phyloP scores from a whole-genome alignment of 192 early-diverging fungal species.

The Rhizoclosmatium sp. region DNA sequence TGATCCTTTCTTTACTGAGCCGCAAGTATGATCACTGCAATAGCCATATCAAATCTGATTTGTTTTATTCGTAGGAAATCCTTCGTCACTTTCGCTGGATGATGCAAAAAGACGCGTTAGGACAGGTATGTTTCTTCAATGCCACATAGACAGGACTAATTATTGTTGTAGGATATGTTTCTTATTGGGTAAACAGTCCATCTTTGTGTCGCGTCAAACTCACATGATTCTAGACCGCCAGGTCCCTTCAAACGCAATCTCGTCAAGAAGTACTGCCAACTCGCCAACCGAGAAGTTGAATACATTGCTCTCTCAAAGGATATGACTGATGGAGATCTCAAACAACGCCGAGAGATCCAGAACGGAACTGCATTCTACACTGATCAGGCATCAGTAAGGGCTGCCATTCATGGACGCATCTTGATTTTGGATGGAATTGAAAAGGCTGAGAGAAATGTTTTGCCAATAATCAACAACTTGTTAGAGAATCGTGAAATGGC shows the following conservation, averaged over 20 bases:
- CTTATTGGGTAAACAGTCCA: slow-evolving; percentile 68
- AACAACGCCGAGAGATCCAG: slow-evolving; percentile 80
- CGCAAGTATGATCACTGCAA: slow-evolving; percentile 8
- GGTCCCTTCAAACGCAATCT: slow-evolving; percentile 72
- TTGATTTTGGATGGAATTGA: slow-evolving; percentile 60
- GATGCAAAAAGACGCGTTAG: slow-evolving; percentile 82
- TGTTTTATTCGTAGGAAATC: slow-evolving; percentile 48
- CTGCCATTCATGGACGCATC: slow-evolving; percentile 55
- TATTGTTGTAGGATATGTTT: slow-evolving; percentile 81
- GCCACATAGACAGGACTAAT: too few relatives aligned
- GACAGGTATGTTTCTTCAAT: slow-evolving; percentile 56
- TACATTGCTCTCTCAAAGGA: slow-evolving; percentile 79
- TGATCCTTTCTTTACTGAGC: slow-evolving; percentile 16
- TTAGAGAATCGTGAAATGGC: slow-evolving; percentile 87
- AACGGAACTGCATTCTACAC: slow-evolving; percentile 54
- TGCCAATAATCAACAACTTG: slow-evolving; percentile 86
- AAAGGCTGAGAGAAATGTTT: slow-evolving; percentile 84
- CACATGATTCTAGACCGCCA: slow-evolving; percentile 56
- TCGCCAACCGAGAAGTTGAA: slow-evolving; percentile 75
- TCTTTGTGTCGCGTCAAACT: neutral
- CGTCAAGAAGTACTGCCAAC: slow-evolving; percentile 74
- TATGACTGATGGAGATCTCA: slow-evolving; percentile 78
- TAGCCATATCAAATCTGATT: too few relatives aligned
- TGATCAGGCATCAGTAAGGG: slow-evolving; percentile 65
- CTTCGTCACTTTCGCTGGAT: slow-evolving; percentile 70